Base-by-base conservation (phyloP, 192 early-diverging fungal genomes). In the Chytriomyces hyalinus region DNA sequence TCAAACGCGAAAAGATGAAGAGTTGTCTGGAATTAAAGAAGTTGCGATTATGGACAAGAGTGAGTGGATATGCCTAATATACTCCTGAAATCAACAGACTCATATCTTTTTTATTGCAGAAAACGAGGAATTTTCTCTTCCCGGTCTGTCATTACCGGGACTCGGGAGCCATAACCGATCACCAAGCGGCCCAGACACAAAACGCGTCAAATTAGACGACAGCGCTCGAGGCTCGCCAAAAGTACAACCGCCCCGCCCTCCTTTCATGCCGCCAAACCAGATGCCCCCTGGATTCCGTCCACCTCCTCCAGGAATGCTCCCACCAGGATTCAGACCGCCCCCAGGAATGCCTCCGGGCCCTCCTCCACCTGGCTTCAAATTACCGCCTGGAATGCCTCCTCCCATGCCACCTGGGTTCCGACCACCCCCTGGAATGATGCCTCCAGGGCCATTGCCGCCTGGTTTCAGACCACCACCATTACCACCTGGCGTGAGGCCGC, bases 1-100 rank as follows among this genome's bases (percentile, higher is more conserved):
- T 65, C 78, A 79, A 57, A 73, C 70, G 9, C 43, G 78, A 15
- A 79, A 79, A 43, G 78, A 79, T 59, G 78, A 79, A 68, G 78
- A 79, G 78, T 72, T 73, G n/a, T 68, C 68, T 70, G 71, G 70
- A 17, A 73, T 79, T 46, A 79, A 79, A 48, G 78, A 79, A 17
- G 65, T 74, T 17, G 26, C 73, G 9, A 75, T 75, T 36, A 63
- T 53, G 49, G 61, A 72, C 17, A 78, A 77, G 26, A 77, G 65
- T 26, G 8, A 43, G 13, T 45, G 45, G 22, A 17, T 11, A 50
- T 75, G 17, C 65, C n/a, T 65, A 8, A 59, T 59, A 59, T 49
- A 1, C 43, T 49, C 9, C 17, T 68, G 9, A 47, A 11, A 4
- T 49, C 11, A 9, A 22, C 17, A 17, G n/a, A 2, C 15, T 59